Percentiles rank a stretch among this genome's conserved stretches.
These are phyloP conservation scores for Paraphoma chrysanthemicola DNA, from an alignment of 2,329 filamentous ascomycete genomes.

Conservation along the genomic window DNA sequence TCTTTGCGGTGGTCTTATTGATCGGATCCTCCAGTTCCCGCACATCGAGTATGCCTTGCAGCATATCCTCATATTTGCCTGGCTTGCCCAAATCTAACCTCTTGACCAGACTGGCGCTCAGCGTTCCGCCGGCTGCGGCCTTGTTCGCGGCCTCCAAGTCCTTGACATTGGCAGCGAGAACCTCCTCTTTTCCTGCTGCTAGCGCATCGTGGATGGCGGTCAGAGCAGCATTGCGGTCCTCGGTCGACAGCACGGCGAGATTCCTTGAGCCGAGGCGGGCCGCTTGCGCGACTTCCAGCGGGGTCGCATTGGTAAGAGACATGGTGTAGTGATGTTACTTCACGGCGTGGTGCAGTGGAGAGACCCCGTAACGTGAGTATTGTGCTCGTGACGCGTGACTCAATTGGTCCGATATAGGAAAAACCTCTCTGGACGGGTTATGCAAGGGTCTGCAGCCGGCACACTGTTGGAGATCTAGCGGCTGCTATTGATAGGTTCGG, in stretches of 20 bases:
- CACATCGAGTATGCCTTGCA: slow-evolving; percentile 92
- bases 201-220: slow-evolving; percentile 84
- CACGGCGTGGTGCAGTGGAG: slow-evolving; percentile 11
- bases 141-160: slow-evolving; percentile 78
- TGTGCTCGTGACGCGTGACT: slow-evolving; percentile 30
- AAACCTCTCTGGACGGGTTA: slow-evolving; percentile 13
- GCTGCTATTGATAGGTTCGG: slow-evolving; percentile 33
- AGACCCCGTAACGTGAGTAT: slow-evolving; percentile 18
- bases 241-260: slow-evolving; percentile 78
- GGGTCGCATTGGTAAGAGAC: slow-evolving; percentile 88
- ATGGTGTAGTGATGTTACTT: slow-evolving; percentile 50
- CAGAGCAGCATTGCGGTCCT: slow-evolving; percentile 83
- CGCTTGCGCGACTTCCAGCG: slow-evolving; percentile 75
- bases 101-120: slow-evolving; percentile 85
- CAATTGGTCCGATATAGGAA: slow-evolving; percentile 23
- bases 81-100: slow-evolving; percentile 83
- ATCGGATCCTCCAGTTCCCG: slow-evolving; percentile 84
- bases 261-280: slow-evolving; percentile 83
- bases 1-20: slow-evolving; percentile 82
- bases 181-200: slow-evolving; percentile 70
- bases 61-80: slow-evolving; percentile 98
- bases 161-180: slow-evolving; percentile 84
- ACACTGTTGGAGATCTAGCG: slow-evolving; percentile 20
- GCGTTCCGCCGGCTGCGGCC: slow-evolving; percentile 75
- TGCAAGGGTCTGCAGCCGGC: slow-evolving; percentile 30